A percentile compares a stretch with the other conserved stretches of the same genome.
Evolutionary conservation across 2,329 filamentous ascomycete genomes (phyloP).

Genomic region (Nigrospora sphaerica): DNA sequence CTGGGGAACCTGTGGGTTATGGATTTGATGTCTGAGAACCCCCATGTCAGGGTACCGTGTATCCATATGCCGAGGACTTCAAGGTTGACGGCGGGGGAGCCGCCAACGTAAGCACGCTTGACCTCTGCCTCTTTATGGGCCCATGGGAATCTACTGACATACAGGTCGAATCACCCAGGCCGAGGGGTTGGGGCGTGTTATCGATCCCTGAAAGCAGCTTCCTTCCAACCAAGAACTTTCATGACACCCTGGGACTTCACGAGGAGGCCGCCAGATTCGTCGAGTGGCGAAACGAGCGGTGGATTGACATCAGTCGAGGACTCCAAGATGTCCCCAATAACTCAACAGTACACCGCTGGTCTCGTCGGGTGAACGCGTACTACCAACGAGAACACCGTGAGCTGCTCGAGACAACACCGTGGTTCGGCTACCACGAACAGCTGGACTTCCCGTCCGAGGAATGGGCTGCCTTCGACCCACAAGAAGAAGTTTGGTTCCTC

Average conservation of each 20-base stretch:
- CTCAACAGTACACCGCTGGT: constrained; percentile 16
- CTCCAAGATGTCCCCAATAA: constrained; percentile 15
- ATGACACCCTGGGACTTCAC: constrained; percentile 22
- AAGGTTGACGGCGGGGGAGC: too few species aligned
- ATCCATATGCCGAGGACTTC: neutral
- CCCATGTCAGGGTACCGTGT: neutral
- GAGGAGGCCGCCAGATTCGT: constrained; percentile 12
- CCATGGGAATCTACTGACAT: neutral
- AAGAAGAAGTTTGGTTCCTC: constrained; percentile 1
- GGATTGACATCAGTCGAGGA: constrained; percentile 16
- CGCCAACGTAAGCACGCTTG: constrained; percentile 5
- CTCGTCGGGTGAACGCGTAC: constrained; percentile 1
- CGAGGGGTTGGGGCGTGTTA: constrained; percentile 41
- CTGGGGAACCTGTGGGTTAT: constrained; percentile 39
- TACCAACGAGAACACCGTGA: neutral
- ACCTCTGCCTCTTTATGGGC: neutral
- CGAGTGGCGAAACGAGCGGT: constrained; percentile 10
- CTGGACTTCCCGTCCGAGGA: neutral
- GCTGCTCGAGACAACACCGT: constrained; percentile 1
- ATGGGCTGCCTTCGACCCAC: neutral
- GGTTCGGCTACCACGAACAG: constrained; percentile 1
- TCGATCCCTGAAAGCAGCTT: constrained; percentile 37
- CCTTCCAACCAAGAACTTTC: constrained; percentile 17
- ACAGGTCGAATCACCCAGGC: constrained; percentile 5
- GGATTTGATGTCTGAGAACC: constrained; percentile 29